A percentile compares a stretch with the other conserved stretches of the same genome.
Evolutionary conservation across 139 green algal genomes (phyloP).

Genomic region (Coccomyxa sp.): DNA sequence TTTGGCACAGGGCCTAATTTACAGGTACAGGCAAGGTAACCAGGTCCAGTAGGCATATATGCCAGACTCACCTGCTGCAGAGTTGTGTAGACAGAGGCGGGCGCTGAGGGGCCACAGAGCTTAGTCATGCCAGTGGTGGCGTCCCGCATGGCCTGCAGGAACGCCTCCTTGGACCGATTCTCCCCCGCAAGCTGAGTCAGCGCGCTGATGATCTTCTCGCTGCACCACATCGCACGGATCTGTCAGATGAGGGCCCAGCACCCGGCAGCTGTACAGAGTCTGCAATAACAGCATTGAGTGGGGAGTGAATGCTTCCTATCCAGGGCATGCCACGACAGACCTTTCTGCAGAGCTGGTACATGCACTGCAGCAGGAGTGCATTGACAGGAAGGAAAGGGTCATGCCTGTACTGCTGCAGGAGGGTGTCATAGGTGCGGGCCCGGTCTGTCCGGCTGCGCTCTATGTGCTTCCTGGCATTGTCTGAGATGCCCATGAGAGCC

Average conservation of each 20-base stretch:
- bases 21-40: no score
- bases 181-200: conserved; percentile 17
- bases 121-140: neutral
- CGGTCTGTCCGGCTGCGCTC: neutral
- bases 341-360: no score
- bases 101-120: neutral
- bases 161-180: neutral
- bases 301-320: neutral
- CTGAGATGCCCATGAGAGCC: conserved; percentile 2
- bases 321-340: no score
- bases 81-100: neutral
- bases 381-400: no score
- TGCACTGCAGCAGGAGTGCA: no score
- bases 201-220: neutral
- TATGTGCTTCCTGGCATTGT: neutral
- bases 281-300: neutral
- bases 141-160: conserved; percentile 6
- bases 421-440: neutral
- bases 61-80: neutral
- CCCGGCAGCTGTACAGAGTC: neutral
- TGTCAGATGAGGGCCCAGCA: neutral
- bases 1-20: no score
- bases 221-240: neutral
- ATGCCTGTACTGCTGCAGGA: conserved; percentile 7
- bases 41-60: no score